Percentiles rank a stretch among this genome's conserved stretches.
Evolutionary conservation across 768 basidiomycete species (phyloP).

Genomic region (Naganishia antarctica): DNA sequence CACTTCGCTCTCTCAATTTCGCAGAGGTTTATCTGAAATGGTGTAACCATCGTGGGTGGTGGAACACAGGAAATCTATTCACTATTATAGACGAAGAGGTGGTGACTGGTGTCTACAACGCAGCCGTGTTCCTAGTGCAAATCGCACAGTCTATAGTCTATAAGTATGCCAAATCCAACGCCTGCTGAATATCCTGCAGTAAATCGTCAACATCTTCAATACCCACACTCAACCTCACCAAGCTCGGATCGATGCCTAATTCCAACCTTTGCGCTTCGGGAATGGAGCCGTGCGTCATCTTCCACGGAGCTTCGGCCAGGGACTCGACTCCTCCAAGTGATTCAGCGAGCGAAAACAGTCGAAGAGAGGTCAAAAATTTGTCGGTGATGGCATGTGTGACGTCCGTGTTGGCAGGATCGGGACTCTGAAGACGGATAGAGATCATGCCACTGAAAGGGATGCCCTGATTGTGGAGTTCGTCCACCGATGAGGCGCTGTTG

Average conservation of each 20-base stretch:
- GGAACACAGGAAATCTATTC: too few relatives aligned
- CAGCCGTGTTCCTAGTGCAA: background rate
- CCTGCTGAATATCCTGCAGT: slow-evolving; percentile 64
- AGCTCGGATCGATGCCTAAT: slow-evolving; percentile 43
- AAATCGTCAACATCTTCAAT: slow-evolving; percentile 84
- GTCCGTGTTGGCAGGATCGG: slow-evolving; percentile 46
- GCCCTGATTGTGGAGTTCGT: slow-evolving; percentile 49
- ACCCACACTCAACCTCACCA: slow-evolving; percentile 77
- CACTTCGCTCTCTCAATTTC: too few relatives aligned
- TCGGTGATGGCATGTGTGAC: slow-evolving; percentile 51
- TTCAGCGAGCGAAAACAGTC: slow-evolving; percentile 78
- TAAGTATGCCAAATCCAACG: slow-evolving; percentile 55
- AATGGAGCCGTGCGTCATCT: slow-evolving; percentile 73
- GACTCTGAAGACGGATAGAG: slow-evolving; percentile 58
- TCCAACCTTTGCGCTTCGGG: slow-evolving; percentile 37
- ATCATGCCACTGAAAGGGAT: slow-evolving; percentile 92
- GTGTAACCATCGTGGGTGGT: too few relatives aligned
- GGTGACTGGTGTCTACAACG: background rate
- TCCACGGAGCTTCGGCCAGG: slow-evolving; percentile 75
- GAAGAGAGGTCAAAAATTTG: slow-evolving; percentile 61
- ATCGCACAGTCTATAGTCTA: background rate
- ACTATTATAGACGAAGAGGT: too few relatives aligned
- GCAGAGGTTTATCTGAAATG: too few relatives aligned
- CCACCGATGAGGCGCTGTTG: slow-evolving; percentile 17
- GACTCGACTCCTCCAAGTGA: slow-evolving; percentile 88